Percentiles rank a stretch among this genome's conserved stretches.
Evolutionary conservation across 2,329 filamentous ascomycete genomes (phyloP).

Genomic region (Tolypocladium ovalisporum): DNA sequence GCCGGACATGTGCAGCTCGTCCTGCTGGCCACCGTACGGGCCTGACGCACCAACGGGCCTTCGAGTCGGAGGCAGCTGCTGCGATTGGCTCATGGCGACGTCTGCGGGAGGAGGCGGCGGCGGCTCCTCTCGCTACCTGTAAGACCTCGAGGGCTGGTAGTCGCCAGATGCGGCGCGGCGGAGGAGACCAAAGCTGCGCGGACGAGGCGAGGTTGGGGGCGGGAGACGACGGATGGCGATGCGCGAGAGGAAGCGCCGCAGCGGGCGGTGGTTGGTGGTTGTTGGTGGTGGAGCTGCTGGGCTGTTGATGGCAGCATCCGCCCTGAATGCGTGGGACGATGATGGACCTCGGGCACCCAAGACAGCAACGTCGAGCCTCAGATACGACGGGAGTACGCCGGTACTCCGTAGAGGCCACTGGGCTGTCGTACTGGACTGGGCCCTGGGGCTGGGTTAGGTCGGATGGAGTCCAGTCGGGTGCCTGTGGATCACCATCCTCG

Average conservation of each 20-base stretch:
- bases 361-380: background rate
- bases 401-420: background rate
- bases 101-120: background rate
- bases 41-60: slow-evolving; percentile 10
- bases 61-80: slow-evolving; percentile 21
- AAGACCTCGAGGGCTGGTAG: background rate
- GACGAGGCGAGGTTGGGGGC: background rate
- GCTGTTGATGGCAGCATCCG: background rate
- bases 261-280: background rate
- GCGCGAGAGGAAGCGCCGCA: background rate
- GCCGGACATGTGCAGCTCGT: slow-evolving; percentile 45
- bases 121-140: background rate
- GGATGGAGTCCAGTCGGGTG: no score
- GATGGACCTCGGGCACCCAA: background rate
- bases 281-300: background rate
- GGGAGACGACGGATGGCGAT: background rate
- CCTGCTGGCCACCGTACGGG: slow-evolving; percentile 23
- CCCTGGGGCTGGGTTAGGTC: no score
- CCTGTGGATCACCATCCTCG: no score
- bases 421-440: background rate
- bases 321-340: no score
- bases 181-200: background rate
- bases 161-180: background rate
- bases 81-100: slow-evolving; percentile 29
- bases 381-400: no score